Percentiles rank a stretch among this genome's conserved stretches.
These are phyloP conservation scores for Sindora glabra DNA, from an alignment of 306 rosid genomes.

Conservation along the genomic window DNA sequence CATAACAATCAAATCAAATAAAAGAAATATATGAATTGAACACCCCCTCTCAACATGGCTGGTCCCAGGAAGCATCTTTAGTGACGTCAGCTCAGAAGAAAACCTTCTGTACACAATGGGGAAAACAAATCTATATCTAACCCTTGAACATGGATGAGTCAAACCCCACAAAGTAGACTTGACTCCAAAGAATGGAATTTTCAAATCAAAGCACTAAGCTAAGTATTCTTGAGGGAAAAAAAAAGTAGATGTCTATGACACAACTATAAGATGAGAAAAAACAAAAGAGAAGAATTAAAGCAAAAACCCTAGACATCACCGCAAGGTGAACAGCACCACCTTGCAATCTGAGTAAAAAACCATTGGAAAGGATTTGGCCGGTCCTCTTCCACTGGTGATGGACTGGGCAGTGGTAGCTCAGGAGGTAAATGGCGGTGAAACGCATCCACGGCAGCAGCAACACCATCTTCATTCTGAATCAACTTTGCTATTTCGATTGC, in stretches of 20 bases:
- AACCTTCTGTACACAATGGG: slow-evolving; percentile 12
- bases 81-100: neutral
- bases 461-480: slow-evolving; percentile 90
- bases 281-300: neutral
- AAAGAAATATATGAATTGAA: no score
- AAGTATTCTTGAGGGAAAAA: neutral
- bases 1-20: no score
- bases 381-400: slow-evolving; percentile 41
- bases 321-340: slow-evolving; percentile 60
- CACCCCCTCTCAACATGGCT: no score
- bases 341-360: slow-evolving; percentile 51
- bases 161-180: neutral
- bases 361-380: slow-evolving; percentile 42
- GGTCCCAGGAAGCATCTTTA: no score
- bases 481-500: slow-evolving; percentile 64
- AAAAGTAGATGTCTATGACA: neutral
- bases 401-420: slow-evolving; percentile 60
- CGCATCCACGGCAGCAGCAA: slow-evolving; percentile 81
- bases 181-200: slow-evolving; percentile 52
- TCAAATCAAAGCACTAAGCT: slow-evolving; percentile 16
- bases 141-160: neutral
- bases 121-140: slow-evolving; percentile 1
- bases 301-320: slow-evolving; percentile 45
- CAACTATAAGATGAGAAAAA: slow-evolving; percentile 12
- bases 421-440: slow-evolving; percentile 79